These are phyloP conservation scores for Ilex aquifolium DNA, from an alignment of 257 asterid species.

Conservation along the genomic window DNA sequence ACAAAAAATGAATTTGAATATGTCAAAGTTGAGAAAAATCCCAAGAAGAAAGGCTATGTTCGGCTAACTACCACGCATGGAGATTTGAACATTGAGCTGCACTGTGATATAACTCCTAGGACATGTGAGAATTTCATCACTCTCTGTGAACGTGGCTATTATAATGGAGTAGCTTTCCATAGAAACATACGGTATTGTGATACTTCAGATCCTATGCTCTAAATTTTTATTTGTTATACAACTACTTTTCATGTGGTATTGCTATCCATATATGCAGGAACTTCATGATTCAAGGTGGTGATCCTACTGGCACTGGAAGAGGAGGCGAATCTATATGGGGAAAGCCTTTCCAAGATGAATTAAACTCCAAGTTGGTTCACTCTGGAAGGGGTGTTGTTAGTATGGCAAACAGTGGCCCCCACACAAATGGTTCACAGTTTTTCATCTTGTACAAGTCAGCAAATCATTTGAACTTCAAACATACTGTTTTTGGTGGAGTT, in stretches of 20 bases:
- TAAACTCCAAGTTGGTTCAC: constrained; percentile 85
- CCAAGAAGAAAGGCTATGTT: constrained; percentile 81
- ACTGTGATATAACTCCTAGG: constrained; percentile 88
- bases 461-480: constrained; percentile 82
- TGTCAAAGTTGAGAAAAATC: constrained; percentile 94
- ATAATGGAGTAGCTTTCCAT: constrained; percentile 82
- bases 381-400: constrained; percentile 97
- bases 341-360: constrained; percentile 87
- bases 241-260: background rate
- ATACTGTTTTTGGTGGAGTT: constrained; percentile 88
- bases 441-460: constrained; percentile 97
- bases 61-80: constrained; percentile 92
- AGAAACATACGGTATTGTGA: constrained; percentile 72
- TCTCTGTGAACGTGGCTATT: constrained; percentile 83
- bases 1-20: constrained; percentile 81
- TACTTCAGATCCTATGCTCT: background rate
- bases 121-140: constrained; percentile 89
- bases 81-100: constrained; percentile 93
- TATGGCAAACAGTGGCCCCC: constrained; percentile 98
- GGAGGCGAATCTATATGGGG: constrained; percentile 99
- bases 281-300: constrained; percentile 99
- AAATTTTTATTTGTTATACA: background rate
- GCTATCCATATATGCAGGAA: constrained; percentile 44
- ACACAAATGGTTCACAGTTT: constrained; percentile 93
- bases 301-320: constrained; percentile 92